Evolutionary conservation across 306 rosid genomes (phyloP), one percentile per base, ranked within the genome.

Genomic region (Lagenaria siceraria): DNA sequence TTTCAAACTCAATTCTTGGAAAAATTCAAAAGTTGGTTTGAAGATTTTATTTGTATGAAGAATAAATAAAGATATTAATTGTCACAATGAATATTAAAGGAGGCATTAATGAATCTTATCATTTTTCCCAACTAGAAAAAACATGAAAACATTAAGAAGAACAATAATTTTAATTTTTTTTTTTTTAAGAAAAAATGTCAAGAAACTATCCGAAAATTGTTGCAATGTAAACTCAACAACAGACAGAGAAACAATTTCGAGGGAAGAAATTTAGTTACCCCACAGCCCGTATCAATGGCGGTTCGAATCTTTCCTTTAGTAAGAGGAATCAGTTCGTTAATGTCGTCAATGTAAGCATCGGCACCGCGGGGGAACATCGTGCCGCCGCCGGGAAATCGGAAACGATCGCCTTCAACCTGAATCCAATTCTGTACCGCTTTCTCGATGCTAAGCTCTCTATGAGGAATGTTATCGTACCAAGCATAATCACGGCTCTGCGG

Each of bases 211-310:
- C 61, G 61, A 62, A 58, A 33, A 33, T 33, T 33, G 42, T 33
- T 64, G 72, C 72, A n/a, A 36, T 63, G 43, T 17, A 10, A 33
- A 31, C 46, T 63, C 46, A 33, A 63, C 24, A 33, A 63, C 66
- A 60, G 65, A 63, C 66, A 60, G 65, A 35, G 25, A 42, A 38
- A 66, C 10, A 10, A 38, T 66, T 70, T 24, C 5, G 13, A 70
- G 4, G 10, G 13, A 62, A 63, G 25, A 51, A 62, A 77, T 36
- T 18, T 74, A 87, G 97, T 92, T 89, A 92, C 99, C 74, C 99
- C 99, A 90, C 99, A 95, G 13, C 99, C 99, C 0, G 99, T 95
- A 84, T 92, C 99, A 81, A 95, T 85, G 38, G 99, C 99, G 72
- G 99, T 95, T 70, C 97, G 84, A 78, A 95, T 88, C 24, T 78